These are phyloP conservation scores for Phanerodontia chrysosporium DNA, from an alignment of 768 basidiomycete genomes.

Conservation along the genomic window DNA sequence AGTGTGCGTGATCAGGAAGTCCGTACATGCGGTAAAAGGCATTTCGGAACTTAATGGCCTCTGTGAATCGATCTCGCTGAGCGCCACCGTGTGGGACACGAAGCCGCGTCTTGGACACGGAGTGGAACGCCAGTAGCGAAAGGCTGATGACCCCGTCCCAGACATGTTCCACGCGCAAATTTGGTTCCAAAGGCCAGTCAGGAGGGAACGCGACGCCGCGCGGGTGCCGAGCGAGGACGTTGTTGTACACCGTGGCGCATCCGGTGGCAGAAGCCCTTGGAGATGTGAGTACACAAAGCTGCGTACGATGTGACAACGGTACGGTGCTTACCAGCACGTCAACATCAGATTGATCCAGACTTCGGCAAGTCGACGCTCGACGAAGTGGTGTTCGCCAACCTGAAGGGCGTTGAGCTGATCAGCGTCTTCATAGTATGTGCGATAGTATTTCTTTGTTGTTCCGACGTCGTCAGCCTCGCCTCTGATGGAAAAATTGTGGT, in stretches of 20 bases:
- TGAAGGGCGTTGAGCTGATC: background rate
- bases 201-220: background rate
- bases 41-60: constrained; percentile 23
- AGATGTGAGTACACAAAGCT: background rate
- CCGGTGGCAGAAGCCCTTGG: constrained; percentile 10
- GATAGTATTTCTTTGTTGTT: background rate
- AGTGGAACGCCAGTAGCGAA: constrained; percentile 22
- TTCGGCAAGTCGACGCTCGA: background rate
- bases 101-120: constrained; percentile 6
- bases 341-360: constrained; percentile 1
- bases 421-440: background rate
- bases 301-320: background rate
- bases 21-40: constrained; percentile 18
- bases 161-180: background rate
- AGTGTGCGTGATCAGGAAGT: constrained; percentile 26
- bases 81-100: constrained; percentile 21
- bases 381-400: constrained; percentile 6
- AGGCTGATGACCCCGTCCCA: constrained; percentile 8
- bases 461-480: too few species aligned
- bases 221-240: background rate
- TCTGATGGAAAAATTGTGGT: constrained; percentile 3
- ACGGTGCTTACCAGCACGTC: background rate
- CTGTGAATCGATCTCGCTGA: constrained; percentile 22
- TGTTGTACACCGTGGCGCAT: constrained; percentile 9
- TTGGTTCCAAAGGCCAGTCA: background rate